phyloP scores from a whole-genome alignment of 2,329 filamentous ascomycete genomes.

The Colletotrichum sp. region DNA sequence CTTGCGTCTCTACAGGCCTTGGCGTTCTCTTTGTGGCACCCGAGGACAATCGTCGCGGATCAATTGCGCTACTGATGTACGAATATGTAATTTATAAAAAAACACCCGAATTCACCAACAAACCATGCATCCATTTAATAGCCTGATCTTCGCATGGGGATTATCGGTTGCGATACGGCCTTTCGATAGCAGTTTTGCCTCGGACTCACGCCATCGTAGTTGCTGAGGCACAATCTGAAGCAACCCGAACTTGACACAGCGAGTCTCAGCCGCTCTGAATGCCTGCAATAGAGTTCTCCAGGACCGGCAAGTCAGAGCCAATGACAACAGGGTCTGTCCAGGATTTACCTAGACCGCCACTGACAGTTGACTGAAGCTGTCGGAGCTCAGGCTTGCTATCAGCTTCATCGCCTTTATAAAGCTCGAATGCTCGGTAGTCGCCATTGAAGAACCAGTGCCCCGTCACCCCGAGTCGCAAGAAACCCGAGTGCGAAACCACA shows the following conservation, averaged over 20 bases:
- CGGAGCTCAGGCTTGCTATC: conserved; percentile 36
- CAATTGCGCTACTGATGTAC: not conserved
- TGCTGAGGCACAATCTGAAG: not conserved
- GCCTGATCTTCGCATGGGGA: not conserved
- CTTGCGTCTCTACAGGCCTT: not conserved
- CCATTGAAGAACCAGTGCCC: conserved; percentile 64
- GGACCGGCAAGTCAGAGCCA: conserved; percentile 40
- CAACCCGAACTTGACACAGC: not conserved
- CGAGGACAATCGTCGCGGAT: not conserved
- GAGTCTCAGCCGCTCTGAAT: not conserved
- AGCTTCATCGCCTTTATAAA: conserved; percentile 33
- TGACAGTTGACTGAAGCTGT: conserved; percentile 48
- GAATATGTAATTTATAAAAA: not conserved
- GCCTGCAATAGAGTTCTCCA: not conserved
- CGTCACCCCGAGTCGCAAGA: conserved; percentile 62
- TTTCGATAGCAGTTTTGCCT: not conserved
- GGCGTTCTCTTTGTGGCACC: not conserved
- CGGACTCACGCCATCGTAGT: not conserved
- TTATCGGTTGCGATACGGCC: not conserved
- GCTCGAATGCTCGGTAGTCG: conserved; percentile 69
- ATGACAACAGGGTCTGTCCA: conserved; percentile 39
- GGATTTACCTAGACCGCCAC: conserved; percentile 41
- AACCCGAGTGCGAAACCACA: conserved; percentile 70
- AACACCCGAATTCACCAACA: not conserved
- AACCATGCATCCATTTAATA: not conserved